Base-by-base conservation (phyloP, 331 rosid genomes). In the Erythrophleum ivorense region DNA sequence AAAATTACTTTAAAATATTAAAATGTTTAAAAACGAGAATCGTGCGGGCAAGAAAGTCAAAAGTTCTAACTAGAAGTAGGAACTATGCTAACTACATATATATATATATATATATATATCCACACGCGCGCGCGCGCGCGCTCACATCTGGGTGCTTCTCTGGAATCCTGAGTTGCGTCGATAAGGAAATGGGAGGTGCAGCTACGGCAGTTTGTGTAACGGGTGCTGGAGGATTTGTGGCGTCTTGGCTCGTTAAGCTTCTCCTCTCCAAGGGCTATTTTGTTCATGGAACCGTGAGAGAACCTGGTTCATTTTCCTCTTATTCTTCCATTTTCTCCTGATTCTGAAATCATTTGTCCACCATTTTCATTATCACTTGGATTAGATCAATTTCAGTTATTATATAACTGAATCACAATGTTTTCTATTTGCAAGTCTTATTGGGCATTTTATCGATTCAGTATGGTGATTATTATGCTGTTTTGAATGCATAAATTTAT, bases 281-380 rank as follows among this genome's bases (percentile, higher is more conserved):
- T 38, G 92, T 91, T 78, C 91, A 92, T 55, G 98, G 95, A 67
- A 94, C 97, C 54, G 76, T 91, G 9, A 82, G 98, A 84, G 79
- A 88, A 24, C 97, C 88, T 48, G 77, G 95, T 92, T 57, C 6
- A n/a, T 19, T 57, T 19, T 2, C 63, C 5, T 9, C 9, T 57
- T 3, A 11, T 10, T 19, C 71, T 66, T 10, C 21, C 13, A 8
- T 49, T 54, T 59, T 2, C 21, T 14, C 43, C 36, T 45, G 4
- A 6, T 66, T 19, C 34, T 72, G 60, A 63, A 63, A 4, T 24
- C 31, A 13, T 40, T 5, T 53, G 1, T 8, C 5, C 19, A 11
- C n/a, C 1, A 78, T 36, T 19, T 52, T 21, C 15, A 4, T 57
- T 4, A 12, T 59, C 5, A 18, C 16, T 49, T 45, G 52, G 64